A percentile compares a stretch with the other conserved stretches of the same genome.
Conservation (phyloP, 495 filamentous ascomycete species). For the Aspergillus diversus region DNA sequence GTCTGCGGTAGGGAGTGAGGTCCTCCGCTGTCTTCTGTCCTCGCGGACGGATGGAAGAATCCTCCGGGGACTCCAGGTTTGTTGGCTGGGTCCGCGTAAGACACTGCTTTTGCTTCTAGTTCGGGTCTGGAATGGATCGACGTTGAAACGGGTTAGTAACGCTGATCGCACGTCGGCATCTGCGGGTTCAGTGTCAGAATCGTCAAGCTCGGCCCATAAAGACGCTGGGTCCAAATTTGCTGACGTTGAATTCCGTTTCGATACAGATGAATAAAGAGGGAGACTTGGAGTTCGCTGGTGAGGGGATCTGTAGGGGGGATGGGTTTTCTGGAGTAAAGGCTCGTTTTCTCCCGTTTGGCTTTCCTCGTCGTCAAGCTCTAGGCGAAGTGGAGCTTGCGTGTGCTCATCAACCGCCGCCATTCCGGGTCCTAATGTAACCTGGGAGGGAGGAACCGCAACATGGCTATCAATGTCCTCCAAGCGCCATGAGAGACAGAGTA, state of each 20-base stretch:
- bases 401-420: conserved; percentile 49
- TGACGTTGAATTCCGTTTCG: conserved; percentile 31
- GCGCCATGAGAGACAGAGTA: conserved; percentile 92
- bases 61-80: conserved; percentile 31
- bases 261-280: conserved; percentile 33
- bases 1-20: conserved; percentile 34
- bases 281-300: conserved; percentile 46
- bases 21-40: conserved; percentile 26
- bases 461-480: conserved; percentile 72
- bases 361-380: conserved; percentile 40
- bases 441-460: conserved; percentile 46
- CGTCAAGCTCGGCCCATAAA: conserved; percentile 56
- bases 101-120: conserved; percentile 36
- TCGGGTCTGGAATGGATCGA: conserved; percentile 24
- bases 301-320: conserved; percentile 24
- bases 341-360: conserved; percentile 40
- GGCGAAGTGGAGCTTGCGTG: conserved; percentile 25
- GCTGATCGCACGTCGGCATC: conserved; percentile 22
- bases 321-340: conserved; percentile 37
- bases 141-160: conserved; percentile 21
- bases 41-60: conserved; percentile 15
- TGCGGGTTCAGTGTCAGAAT: conserved; percentile 41
- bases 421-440: conserved; percentile 47
- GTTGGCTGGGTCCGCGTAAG: conserved; percentile 30
- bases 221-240: conserved; percentile 46